Evolutionary conservation across 2,329 filamentous ascomycete genomes (phyloP), one percentile per base, ranked within the genome.

Genomic region (Fusarium annulatum): DNA sequence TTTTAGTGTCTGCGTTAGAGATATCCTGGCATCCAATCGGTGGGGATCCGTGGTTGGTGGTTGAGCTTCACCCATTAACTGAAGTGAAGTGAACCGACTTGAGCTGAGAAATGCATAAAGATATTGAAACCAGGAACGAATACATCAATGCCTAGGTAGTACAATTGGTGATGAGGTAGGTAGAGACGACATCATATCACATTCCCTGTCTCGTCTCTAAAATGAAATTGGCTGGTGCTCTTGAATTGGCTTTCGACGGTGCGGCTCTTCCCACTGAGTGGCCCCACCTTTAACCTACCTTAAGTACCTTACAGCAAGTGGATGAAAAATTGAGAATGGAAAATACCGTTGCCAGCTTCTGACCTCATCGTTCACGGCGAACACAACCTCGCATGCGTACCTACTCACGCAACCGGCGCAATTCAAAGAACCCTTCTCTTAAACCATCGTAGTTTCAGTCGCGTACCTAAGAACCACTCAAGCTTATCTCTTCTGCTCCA

Each of bases 311-410:
- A 21, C 26, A 55, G 71, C 36, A 71, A 68, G 71, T 74, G 62
- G 71, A 64, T 61, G 62, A 39, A 51, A 58, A 58, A 18, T 49
- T 51, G 36, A 55, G 33, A 46, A 28, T 28, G 43, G 43, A 38
- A 43, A 65, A 58, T 48, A 59, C 34, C 36, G 21, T 64, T 51
- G 60, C 52, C 46, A 59, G 65, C 58, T 66, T 73, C 66, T 71
- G 70, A 73, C 71, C 71, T 73, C 71, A 73, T 73, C 61, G 53
- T 67, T 62, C 56, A 55, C 33, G 15, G n/a, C 23, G 26, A 36
- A 49, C 41, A 28, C 42, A 48, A 28, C 34, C 51, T 49, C 28
- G 28, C 15, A 34, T 23, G 57, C 21, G 23, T 53, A 58, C 42
- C 16, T 51, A 57, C 34, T 18, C 46, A 63, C 48, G 48, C 62